Base-by-base conservation (phyloP, 768 basidiomycete species). In the Guyanaporus albipodus region DNA sequence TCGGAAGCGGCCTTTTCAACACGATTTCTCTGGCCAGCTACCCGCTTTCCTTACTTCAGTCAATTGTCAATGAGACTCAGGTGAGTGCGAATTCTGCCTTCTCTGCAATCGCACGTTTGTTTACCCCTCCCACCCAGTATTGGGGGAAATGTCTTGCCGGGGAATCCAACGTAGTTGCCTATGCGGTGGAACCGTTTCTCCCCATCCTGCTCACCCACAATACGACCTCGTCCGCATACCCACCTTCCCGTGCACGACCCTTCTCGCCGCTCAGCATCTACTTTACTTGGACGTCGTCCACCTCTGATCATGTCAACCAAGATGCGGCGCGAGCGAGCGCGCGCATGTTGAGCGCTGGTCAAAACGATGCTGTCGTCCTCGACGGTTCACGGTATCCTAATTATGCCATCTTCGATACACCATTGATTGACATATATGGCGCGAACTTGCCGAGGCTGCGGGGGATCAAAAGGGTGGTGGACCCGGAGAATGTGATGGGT, bases 401-500 rank as follows among this genome's bases (percentile, higher is more conserved):
- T 56, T 83, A 82, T 54, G 80, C 80, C 2, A 63, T 78, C 2
- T 68, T 56, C 46, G 73, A 71, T 46, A 81, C 79, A 8, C 73
- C 77, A 2, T 29, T 80, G 33, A 56, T 67, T 21, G 36, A 59
- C 5, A 57, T 83, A 24, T 84, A 77, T 50, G 80, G 78, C 0
- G 55, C 48, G 0, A 76, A 81, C 44, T 6, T 53, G 3, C 31
- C 59, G 3, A 57, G 38, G 32, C 56, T 83, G 42, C 52, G 61
- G 41, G 52, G 46, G 10, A 57, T 82, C 17, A 78, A 76, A 54
- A 82, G 11, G 4, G 48, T 43, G 9, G 70, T 77, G 27, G 83
- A 84, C 57, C 82, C 82, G 0, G 41, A 66, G 5, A 70, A 79
- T 52, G 70, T 83, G 6, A 84, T 84, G 83, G 74, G 72, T 8